These are phyloP conservation scores for Aspergillus versicolor DNA, from an alignment of 2,329 filamentous ascomycete species.

Conservation along the genomic window DNA sequence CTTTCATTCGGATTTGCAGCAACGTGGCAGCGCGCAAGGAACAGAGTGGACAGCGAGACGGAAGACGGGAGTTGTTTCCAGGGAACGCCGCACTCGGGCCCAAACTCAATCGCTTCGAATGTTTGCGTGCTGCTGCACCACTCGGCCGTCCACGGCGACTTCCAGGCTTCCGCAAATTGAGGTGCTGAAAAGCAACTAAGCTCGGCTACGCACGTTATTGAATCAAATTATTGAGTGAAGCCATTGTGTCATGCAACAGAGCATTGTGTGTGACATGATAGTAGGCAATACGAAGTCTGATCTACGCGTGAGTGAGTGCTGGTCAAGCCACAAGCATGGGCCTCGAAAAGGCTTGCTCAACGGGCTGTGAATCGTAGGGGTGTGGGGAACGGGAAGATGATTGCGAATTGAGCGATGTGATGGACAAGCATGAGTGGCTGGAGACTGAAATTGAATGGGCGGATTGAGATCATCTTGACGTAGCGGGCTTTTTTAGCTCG, in stretches of 20 bases:
- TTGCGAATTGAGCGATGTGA: background rate
- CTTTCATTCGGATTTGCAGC: too few relatives aligned
- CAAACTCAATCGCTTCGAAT: background rate
- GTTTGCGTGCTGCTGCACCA: background rate
- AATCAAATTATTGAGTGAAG: too few relatives aligned
- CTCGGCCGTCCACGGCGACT: too few relatives aligned
- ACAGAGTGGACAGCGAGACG: background rate
- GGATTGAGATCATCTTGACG: conserved; percentile 7
- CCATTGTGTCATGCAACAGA: background rate
- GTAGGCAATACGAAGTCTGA: too few relatives aligned
- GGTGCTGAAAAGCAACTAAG: background rate
- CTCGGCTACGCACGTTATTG: too few relatives aligned
- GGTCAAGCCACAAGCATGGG: background rate
- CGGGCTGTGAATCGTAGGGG: background rate
- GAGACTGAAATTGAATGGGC: background rate
- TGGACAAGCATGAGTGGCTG: conserved; percentile 1
- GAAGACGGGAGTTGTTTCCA: background rate
- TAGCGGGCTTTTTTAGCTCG: background rate
- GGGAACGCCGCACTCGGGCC: background rate
- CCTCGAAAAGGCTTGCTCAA: background rate
- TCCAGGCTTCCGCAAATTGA: background rate
- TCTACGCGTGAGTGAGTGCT: too few relatives aligned
- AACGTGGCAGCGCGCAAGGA: too few relatives aligned
- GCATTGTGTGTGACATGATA: background rate
- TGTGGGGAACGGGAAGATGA: conserved; percentile 1